Percentiles rank a stretch among this genome's conserved stretches.
Conservation (phyloP, 1,284 basidiomycete species). For the Microbotryum scabiosae region DNA sequence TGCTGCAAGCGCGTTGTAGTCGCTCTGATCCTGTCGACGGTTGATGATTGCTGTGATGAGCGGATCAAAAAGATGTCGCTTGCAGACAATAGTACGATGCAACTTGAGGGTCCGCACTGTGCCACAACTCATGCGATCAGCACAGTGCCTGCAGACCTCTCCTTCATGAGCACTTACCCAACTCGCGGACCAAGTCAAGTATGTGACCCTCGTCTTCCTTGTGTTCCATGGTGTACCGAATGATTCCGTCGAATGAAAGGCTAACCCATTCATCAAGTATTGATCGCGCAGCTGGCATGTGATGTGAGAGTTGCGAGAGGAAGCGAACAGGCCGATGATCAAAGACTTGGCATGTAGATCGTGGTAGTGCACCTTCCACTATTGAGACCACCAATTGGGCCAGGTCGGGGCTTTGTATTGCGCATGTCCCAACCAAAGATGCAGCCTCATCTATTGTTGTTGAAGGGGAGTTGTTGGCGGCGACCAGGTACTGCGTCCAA, state of each 20-base stretch:
- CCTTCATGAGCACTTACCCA: constrained; percentile 3
- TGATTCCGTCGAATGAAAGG: constrained; percentile 4
- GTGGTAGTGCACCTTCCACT: no score
- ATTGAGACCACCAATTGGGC: no score
- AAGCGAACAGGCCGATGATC: background rate
- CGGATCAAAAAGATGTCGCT: constrained; percentile 17
- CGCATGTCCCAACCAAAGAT: no score
- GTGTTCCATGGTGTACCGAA: constrained; percentile 13
- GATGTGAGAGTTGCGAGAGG: background rate
- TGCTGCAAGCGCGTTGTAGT: constrained; percentile 2
- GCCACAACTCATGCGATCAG: no score
- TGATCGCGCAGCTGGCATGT: background rate
- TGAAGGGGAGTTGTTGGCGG: no score
- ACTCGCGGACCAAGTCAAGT: background rate
- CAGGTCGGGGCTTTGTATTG: no score
- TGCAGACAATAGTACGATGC: constrained; percentile 2
- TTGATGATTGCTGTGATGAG: constrained; percentile 20
- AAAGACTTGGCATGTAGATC: no score
- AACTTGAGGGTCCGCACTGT: no score
- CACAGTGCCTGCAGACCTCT: no score
- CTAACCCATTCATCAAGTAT: constrained; percentile 7
- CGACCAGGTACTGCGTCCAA: no score
- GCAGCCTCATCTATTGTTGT: no score
- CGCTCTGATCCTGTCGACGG: constrained; percentile 8
- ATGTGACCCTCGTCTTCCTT: constrained; percentile 10